These are phyloP conservation scores for Crotalaria pallida DNA, from an alignment of 306 rosid genomes.

Conservation along the genomic window DNA sequence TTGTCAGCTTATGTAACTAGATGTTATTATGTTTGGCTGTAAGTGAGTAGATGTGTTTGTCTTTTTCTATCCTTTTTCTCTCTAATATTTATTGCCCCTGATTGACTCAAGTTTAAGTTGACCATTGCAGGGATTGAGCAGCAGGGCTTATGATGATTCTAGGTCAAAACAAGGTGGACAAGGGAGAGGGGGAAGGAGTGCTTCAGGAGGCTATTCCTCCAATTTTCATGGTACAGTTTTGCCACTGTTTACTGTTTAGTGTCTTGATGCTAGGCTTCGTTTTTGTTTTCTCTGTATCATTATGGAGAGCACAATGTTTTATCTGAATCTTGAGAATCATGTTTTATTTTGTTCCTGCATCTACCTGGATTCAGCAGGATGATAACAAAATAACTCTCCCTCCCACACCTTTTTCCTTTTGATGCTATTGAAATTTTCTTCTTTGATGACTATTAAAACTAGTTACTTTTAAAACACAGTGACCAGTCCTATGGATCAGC, in stretches of 20 bases:
- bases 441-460: not conserved
- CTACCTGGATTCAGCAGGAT: not conserved
- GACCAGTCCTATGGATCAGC: not conserved
- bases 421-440: not conserved
- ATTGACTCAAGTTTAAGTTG: not conserved
- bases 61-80: not conserved
- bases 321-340: not conserved
- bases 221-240: slow-evolving; percentile 30
- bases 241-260: not conserved
- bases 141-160: slow-evolving; percentile 43
- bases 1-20: not conserved
- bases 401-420: not conserved
- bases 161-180: slow-evolving; percentile 38
- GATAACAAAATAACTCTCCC: not conserved
- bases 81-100: not conserved
- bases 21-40: not conserved
- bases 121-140: slow-evolving; percentile 41
- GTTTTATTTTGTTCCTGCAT: not conserved
- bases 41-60: slow-evolving; percentile 7
- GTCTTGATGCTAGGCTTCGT: not conserved
- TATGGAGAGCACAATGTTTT: not conserved
- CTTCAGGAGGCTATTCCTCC: slow-evolving; percentile 49
- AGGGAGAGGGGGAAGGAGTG: slow-evolving; percentile 58
- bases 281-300: not conserved
- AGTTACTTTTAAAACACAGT: not conserved